Conservation (phyloP, 177 flowering plant species). For the Vitis hybrid region DNA sequence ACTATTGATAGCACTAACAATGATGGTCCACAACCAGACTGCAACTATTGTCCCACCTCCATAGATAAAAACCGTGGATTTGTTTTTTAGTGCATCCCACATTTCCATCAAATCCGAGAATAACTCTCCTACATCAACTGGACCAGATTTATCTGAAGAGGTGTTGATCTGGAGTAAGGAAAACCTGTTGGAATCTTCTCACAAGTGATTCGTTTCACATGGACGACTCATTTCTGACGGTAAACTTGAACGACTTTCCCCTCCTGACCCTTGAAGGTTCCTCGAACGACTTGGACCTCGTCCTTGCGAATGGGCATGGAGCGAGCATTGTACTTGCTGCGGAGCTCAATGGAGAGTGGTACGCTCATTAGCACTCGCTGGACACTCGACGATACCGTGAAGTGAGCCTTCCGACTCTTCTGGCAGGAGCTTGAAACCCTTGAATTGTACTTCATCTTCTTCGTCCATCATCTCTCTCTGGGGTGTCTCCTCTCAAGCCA, state of each 20-base stretch:
- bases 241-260: conserved; percentile 83
- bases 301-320: conserved; percentile 84
- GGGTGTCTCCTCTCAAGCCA: too few relatives aligned
- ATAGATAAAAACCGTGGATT: conserved; percentile 79
- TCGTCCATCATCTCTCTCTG: conserved; percentile 4
- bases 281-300: conserved; percentile 84
- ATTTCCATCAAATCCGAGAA: conserved; percentile 79
- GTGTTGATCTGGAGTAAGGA: conserved; percentile 54
- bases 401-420: conserved; percentile 78
- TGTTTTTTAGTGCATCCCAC: conserved; percentile 98
- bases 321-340: conserved; percentile 66
- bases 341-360: conserved; percentile 67
- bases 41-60: conserved; percentile 95
- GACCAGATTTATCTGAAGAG: conserved; percentile 44
- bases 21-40: conserved; percentile 80
- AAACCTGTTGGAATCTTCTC: conserved; percentile 72
- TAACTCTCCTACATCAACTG: conserved; percentile 62
- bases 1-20: conserved; percentile 80
- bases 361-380: conserved; percentile 75
- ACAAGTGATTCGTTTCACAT: conserved; percentile 72
- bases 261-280: conserved; percentile 77
- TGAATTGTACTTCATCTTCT: conserved; percentile 68
- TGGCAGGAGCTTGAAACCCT: conserved; percentile 63
- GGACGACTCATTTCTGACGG: conserved; percentile 80
- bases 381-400: conserved; percentile 81